Conservation (phyloP, 108 stramenopile species). For the Cyclotella kingstonii region DNA sequence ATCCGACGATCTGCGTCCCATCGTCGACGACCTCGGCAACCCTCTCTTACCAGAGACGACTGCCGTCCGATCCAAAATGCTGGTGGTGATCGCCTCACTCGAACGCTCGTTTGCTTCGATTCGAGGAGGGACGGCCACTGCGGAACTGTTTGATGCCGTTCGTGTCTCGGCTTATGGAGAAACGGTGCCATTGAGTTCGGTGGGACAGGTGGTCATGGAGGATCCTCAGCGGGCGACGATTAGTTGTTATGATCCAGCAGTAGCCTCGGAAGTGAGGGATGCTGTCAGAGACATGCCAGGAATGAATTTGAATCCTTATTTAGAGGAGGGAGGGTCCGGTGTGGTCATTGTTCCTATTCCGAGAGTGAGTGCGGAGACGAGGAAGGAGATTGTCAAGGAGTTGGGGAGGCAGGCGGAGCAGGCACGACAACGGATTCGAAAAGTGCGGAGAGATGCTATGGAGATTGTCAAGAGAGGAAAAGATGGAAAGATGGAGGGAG, state of each 20-base stretch:
- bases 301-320: constrained; percentile 74
- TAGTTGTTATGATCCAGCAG: constrained; percentile 78
- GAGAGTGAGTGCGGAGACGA: constrained; percentile 63
- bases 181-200: constrained; percentile 57
- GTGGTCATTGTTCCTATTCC: constrained; percentile 78
- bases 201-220: constrained; percentile 85
- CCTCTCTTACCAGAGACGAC: constrained; percentile 58
- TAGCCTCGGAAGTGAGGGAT: constrained; percentile 73
- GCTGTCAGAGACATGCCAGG: constrained; percentile 65
- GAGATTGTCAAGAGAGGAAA: constrained; percentile 75
- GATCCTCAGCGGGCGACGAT: constrained; percentile 74
- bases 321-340: constrained; percentile 72
- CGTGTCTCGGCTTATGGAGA: constrained; percentile 77
- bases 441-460: constrained; percentile 72
- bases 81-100: constrained; percentile 58
- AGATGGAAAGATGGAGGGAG: constrained; percentile 77
- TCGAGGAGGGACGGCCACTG: constrained; percentile 81
- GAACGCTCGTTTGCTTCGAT: constrained; percentile 67
- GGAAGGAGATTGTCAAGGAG: constrained; percentile 72
- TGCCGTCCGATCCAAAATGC: constrained; percentile 56
- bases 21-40: constrained; percentile 39
- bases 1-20: constrained; percentile 3
- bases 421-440: constrained; percentile 62
- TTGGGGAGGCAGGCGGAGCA: constrained; percentile 67
- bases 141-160: constrained; percentile 80